Conservation (phyloP, 2,329 filamentous ascomycete species). For the Penicillium sp. region DNA sequence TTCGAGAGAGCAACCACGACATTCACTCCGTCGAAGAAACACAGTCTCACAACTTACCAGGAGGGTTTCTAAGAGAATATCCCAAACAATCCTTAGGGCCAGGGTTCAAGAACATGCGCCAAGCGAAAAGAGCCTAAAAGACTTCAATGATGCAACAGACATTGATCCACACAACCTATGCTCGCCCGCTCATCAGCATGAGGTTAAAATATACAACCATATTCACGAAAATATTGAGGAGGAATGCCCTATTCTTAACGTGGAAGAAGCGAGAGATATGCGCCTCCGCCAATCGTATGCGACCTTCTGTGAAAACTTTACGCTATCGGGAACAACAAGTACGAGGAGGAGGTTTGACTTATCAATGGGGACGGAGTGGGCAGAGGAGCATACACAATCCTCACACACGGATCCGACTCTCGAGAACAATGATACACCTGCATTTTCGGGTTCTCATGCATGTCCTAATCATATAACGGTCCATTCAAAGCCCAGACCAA, state of each 20-base stretch:
- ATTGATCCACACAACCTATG: not conserved
- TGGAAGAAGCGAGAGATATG: constrained; percentile 2
- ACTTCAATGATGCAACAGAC: not conserved
- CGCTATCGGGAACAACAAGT: constrained; percentile 4
- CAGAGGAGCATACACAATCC: not conserved
- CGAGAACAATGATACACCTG: not conserved
- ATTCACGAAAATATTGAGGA: constrained; percentile 4
- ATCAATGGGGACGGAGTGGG: constrained; percentile 1
- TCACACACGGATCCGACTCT: not conserved
- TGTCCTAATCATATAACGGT: not conserved
- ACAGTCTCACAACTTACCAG: constrained; percentile 14
- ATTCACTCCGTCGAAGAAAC: constrained; percentile 5
- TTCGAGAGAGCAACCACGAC: not conserved
- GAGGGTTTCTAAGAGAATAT: constrained; percentile 16
- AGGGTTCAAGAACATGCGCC: not conserved
- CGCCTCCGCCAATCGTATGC: constrained; percentile 11
- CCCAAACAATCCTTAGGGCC: constrained; percentile 1
- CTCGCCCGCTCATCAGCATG: not conserved
- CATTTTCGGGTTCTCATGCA: not conserved
- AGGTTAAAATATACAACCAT: not conserved
- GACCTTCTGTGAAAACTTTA: constrained; percentile 15
- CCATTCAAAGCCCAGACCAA: not conserved
- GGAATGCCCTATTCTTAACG: not conserved
- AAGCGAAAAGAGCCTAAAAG: constrained; percentile 14
- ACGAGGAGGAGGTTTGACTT: constrained; percentile 9